Conservation (phyloP, 495 filamentous ascomycete genomes). For the Tuber aestivum region DNA sequence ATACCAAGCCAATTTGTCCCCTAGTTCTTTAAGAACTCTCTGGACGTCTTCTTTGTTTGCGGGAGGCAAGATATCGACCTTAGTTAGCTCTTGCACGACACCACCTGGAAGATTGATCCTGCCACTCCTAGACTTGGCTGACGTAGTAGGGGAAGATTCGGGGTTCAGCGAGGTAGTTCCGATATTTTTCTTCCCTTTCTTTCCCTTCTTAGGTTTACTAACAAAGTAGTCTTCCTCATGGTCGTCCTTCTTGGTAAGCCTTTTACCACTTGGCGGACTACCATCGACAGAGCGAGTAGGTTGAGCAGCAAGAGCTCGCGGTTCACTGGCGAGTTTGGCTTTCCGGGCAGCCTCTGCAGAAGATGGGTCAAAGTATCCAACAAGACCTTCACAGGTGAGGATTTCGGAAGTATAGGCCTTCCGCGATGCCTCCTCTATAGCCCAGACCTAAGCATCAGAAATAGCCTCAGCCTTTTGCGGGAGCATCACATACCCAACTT, state of each 20-base stretch:
- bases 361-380: conserved; percentile 84
- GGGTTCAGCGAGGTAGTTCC: conserved; percentile 44
- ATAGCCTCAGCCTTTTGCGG: not conserved
- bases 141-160: conserved; percentile 47
- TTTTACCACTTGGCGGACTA: conserved; percentile 68
- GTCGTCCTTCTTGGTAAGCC: conserved; percentile 71
- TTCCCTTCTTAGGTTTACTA: conserved; percentile 75
- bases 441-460: not conserved
- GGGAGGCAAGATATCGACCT: conserved; percentile 77
- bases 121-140: conserved; percentile 47
- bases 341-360: conserved; percentile 61
- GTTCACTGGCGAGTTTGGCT: conserved; percentile 54
- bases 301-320: conserved; percentile 67
- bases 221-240: conserved; percentile 83
- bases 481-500: conserved; percentile 49
- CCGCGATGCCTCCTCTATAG: conserved; percentile 78
- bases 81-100: conserved; percentile 80
- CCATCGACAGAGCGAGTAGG: conserved; percentile 76
- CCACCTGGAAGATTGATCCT: conserved; percentile 85
- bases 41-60: conserved; percentile 78
- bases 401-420: conserved; percentile 90
- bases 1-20: conserved; percentile 86
- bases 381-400: conserved; percentile 71
- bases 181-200: conserved; percentile 83
- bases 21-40: conserved; percentile 72